Conservation (phyloP, 257 asterid genomes). For the Verbascum thapsus region DNA sequence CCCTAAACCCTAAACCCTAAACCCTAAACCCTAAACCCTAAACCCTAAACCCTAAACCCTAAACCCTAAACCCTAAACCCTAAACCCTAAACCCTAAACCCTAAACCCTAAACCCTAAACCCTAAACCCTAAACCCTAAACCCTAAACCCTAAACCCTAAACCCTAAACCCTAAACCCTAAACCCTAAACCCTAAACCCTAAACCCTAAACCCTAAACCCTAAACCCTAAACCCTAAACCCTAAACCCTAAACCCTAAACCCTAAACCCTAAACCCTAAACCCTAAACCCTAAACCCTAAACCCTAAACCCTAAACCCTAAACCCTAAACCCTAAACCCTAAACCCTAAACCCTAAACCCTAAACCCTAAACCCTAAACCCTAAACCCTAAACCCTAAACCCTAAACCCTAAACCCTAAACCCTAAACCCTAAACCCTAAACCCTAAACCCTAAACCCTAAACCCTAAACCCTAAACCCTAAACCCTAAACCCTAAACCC, state of each 20-base stretch:
- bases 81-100: constrained; percentile 27
- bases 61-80: constrained; percentile 29
- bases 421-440: too few species aligned
- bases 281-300: constrained; percentile 26
- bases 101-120: constrained; percentile 30
- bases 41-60: constrained; percentile 31
- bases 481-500: too few species aligned
- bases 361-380: too few species aligned
- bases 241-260: constrained; percentile 23
- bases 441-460: too few species aligned
- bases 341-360: background rate
- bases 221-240: constrained; percentile 13
- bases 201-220: constrained; percentile 28
- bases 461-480: too few species aligned
- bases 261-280: constrained; percentile 32
- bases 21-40: constrained; percentile 29
- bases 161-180: constrained; percentile 18
- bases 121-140: constrained; percentile 26
- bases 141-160: constrained; percentile 24
- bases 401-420: too few species aligned
- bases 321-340: constrained; percentile 28
- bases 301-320: constrained; percentile 29
- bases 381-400: too few species aligned
- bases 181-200: constrained; percentile 28
- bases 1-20: constrained; percentile 26